A percentile compares a stretch with the other conserved stretches of the same genome.
Evolutionary conservation across 2,329 filamentous ascomycete genomes (phyloP).

Genomic region (Curvularia spicifera): DNA sequence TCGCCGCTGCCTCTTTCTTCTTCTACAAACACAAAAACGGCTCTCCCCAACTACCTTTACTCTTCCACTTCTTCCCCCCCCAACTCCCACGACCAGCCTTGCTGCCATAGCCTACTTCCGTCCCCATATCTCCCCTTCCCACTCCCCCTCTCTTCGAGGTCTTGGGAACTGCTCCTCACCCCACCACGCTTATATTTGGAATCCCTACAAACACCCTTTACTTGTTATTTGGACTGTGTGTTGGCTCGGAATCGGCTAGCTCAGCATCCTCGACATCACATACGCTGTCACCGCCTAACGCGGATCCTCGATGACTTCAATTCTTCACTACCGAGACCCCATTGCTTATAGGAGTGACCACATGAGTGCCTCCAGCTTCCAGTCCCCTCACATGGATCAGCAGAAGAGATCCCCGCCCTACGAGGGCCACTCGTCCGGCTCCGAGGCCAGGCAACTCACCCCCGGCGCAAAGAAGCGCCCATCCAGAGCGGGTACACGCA

Average conservation of each 20-base stretch:
- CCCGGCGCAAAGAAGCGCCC: conserved; percentile 55
- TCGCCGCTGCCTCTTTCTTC: conserved; percentile 22
- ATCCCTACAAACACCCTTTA: conserved; percentile 27
- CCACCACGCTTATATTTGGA: conserved; percentile 28
- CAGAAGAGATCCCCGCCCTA: conserved; percentile 47
- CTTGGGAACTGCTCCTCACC: conserved; percentile 32
- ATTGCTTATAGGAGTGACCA: conserved; percentile 49
- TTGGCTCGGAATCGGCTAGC: conserved; percentile 40
- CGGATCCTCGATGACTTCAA: conserved; percentile 51
- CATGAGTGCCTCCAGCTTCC: conserved; percentile 47
- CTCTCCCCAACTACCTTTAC: conserved; percentile 24
- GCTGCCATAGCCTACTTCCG: conserved; percentile 34
- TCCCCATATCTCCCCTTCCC: conserved; percentile 30
- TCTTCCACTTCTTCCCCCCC: conserved; percentile 16
- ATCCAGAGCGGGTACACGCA: conserved; percentile 63
- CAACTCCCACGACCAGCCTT: conserved; percentile 26
- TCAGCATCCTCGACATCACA: conserved; percentile 40
- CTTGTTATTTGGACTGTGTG: conserved; percentile 28
- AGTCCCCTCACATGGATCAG: conserved; percentile 45
- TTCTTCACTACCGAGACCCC: conserved; percentile 49
- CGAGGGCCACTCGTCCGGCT: conserved; percentile 50
- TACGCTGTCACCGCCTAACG: conserved; percentile 44
- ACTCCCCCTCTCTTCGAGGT: conserved; percentile 2
- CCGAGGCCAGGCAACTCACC: conserved; percentile 47
- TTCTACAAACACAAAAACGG: conserved; percentile 23